Percentiles rank a stretch among this genome's conserved stretches.
phyloP scores from a whole-genome alignment of 129 eudicot genomes.

The Rutidosis leptorrhynchoides region DNA sequence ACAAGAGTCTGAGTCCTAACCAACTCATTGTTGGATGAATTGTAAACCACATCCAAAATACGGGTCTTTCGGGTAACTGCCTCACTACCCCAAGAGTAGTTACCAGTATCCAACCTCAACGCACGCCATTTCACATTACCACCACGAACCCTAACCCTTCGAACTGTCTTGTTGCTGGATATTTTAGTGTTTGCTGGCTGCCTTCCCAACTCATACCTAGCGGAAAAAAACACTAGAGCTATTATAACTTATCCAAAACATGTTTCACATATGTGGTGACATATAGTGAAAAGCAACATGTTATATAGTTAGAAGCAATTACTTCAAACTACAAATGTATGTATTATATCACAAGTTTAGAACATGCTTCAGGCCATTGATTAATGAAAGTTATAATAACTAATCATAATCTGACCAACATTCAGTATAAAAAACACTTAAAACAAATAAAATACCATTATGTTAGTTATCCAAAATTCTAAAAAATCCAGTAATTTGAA shows the following conservation, averaged over 20 bases:
- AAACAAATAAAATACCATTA: no score
- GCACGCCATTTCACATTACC: conserved; percentile 93
- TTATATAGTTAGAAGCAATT: background rate
- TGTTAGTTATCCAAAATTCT: no score
- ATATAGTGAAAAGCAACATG: no score
- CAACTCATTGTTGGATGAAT: conserved; percentile 82
- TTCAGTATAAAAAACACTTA: background rate
- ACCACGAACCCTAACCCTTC: conserved; percentile 70
- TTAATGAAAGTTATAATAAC: no score
- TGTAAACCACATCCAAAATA: conserved; percentile 72
- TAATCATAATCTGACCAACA: no score
- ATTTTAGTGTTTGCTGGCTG: conserved; percentile 75
- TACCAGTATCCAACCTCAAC: conserved; percentile 73
- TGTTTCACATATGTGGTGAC: no score
- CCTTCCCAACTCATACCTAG: conserved; percentile 77
- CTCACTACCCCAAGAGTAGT: conserved; percentile 87
- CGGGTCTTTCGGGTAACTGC: conserved; percentile 75
- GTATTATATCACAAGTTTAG: no score
- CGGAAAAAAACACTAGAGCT: background rate
- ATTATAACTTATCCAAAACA: background rate
- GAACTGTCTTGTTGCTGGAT: conserved; percentile 64
- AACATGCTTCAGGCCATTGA: no score
- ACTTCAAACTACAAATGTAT: no score
- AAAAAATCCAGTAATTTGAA: no score
- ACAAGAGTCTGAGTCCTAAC: conserved; percentile 79